Conservation (phyloP, 148 eudicot genomes). For the Oxyria digyna region DNA sequence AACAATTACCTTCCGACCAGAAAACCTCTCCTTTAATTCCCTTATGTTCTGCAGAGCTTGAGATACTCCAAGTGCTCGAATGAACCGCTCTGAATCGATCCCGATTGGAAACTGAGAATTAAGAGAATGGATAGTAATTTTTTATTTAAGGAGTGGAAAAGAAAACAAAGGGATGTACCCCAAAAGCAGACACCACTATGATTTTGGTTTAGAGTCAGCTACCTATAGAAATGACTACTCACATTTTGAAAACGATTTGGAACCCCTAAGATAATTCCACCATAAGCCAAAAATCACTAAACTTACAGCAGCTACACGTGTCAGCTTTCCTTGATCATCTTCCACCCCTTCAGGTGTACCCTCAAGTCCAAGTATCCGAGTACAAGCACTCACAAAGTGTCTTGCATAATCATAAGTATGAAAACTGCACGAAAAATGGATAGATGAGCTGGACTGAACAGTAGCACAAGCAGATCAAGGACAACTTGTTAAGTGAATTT, state of each 20-base stretch:
- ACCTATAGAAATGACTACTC: neutral
- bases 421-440: constrained; percentile 38
- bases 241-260: neutral
- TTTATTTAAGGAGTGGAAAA: constrained; percentile 11
- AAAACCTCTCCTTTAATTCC: constrained; percentile 77
- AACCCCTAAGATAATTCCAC: neutral
- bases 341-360: constrained; percentile 98
- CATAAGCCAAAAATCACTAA: neutral
- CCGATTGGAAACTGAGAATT: constrained; percentile 84
- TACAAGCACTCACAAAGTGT: constrained; percentile 98
- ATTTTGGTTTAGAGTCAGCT: neutral
- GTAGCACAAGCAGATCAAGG: neutral
- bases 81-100: constrained; percentile 87
- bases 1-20: constrained; percentile 74
- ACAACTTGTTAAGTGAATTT: neutral
- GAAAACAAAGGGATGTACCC: neutral
- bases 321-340: constrained; percentile 89
- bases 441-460: neutral
- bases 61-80: constrained; percentile 63
- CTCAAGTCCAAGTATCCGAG: constrained; percentile 96
- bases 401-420: constrained; percentile 98
- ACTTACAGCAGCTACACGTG: constrained; percentile 96
- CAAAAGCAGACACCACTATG: neutral
- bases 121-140: neutral
- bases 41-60: constrained; percentile 70